These are phyloP conservation scores for Cladophialophora chaetospira DNA, from an alignment of 2,329 filamentous ascomycete genomes.

Conservation along the genomic window DNA sequence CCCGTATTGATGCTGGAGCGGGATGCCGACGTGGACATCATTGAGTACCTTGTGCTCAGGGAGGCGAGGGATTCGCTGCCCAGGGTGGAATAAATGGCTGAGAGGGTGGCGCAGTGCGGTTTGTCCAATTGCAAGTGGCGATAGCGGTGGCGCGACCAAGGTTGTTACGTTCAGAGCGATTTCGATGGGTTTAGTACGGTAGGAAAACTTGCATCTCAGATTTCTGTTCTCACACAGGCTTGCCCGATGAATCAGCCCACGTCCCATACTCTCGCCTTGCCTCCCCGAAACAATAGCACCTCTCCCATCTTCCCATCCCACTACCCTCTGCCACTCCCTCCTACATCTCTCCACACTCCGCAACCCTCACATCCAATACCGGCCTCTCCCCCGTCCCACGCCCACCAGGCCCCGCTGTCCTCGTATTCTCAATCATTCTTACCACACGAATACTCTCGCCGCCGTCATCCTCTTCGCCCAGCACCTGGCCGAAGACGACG, in stretches of 20 bases:
- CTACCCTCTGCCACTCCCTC: background rate
- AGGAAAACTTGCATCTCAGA: too few relatives aligned
- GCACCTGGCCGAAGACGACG: constrained; percentile 89
- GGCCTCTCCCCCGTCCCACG: constrained; percentile 64
- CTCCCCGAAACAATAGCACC: too few relatives aligned
- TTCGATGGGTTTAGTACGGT: too few relatives aligned
- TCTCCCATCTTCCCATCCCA: too few relatives aligned
- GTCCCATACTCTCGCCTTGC: too few relatives aligned
- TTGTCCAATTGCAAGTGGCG: too few relatives aligned
- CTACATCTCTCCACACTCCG: constrained; percentile 92
- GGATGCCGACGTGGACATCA: constrained; percentile 8
- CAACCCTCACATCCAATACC: constrained; percentile 78
- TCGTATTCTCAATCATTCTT: constrained; percentile 86
- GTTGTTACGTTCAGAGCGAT: too few relatives aligned
- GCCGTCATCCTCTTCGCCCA: constrained; percentile 51
- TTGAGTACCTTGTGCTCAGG: constrained; percentile 17
- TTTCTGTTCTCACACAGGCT: too few relatives aligned
- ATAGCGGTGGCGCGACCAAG: too few relatives aligned
- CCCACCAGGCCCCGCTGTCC: constrained; percentile 64
- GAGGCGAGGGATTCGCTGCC: constrained; percentile 22
- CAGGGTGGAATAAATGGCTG: background rate
- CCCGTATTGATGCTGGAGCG: background rate
- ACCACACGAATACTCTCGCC: constrained; percentile 78
- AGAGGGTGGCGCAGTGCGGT: too few relatives aligned
- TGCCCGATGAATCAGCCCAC: too few relatives aligned